Base-by-base conservation (phyloP, 208 protist species). In the Trypanosoma cruzi region DNA sequence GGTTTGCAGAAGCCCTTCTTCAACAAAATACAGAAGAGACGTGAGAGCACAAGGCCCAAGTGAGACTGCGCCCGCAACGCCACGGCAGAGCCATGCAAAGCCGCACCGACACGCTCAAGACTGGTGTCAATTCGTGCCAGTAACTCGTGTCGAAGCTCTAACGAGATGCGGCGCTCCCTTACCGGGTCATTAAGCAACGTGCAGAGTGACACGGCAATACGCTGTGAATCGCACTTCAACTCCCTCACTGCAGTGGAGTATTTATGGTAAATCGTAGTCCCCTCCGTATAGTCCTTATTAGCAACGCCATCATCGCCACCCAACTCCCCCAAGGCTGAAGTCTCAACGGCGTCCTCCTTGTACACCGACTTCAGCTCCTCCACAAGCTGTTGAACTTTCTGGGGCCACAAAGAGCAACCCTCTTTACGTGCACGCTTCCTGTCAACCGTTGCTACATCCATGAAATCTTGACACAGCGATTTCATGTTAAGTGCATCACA, bases 1-100 rank as follows among this genome's bases (percentile, higher is more conserved):
- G 83, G 70, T 59, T 96, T 98, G 74, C 98, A 99, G 76, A 98
- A 99, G 50, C 98, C 98, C 54, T 98, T 92, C 64, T 85, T 90
- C 26, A 98, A 73, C 32, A 99, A 82, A 28, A 95, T 86, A n/a
- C 82, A 81, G 58, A 98, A 93, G 26, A 98, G 81, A 6, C 87
- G 80, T 29, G 94, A 52, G n/a, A 97, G 40, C n/a, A 97, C 84
- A 36, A 96, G 81, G 29, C 84, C 82, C 34, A 97, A 77, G 61
- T 85, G 71, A 26, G 76, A 80, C 68, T 93, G 87, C 14, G 85
- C 69, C 14, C 61, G 62, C 14, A 96, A 64, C 26, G 81, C 76
- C 0, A 14, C 22, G 52, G 70, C 22, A 64, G 83, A 50, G 28
- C 65, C 71, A 20, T 65, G 52, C 22, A 77, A 24, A 34, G 63